phyloP scores from a whole-genome alignment of 2,329 filamentous ascomycete species.

The Diaporthe sp. region DNA sequence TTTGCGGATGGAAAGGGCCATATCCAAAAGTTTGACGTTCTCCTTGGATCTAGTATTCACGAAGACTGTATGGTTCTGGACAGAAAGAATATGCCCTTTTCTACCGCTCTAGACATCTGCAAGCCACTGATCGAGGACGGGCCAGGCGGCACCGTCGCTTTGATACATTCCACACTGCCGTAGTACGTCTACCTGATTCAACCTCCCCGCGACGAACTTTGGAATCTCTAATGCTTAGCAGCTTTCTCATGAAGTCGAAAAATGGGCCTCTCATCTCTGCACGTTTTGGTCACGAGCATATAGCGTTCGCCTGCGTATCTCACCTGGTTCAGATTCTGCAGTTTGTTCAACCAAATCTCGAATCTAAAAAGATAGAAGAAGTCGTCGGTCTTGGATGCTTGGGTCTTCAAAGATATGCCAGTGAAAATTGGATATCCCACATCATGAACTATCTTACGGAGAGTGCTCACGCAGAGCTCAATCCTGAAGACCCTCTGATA shows the following conservation, averaged over 20 bases:
- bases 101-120: slow-evolving; percentile 5
- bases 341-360: background rate
- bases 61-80: background rate
- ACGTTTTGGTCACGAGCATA: background rate
- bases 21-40: background rate
- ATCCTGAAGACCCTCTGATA: background rate
- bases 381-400: background rate
- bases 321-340: background rate
- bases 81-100: background rate
- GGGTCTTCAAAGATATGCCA: background rate
- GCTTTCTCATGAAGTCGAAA: background rate
- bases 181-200: background rate
- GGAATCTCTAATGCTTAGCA: background rate
- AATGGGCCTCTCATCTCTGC: background rate
- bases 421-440: background rate
- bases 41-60: background rate
- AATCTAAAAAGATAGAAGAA: background rate
- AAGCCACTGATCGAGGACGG: slow-evolving; percentile 13
- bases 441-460: background rate
- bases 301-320: background rate
- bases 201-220: background rate
- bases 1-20: background rate
- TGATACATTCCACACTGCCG: background rate
- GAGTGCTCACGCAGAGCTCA: background rate
- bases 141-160: background rate